Evolutionary conservation across 345 rosid species (phyloP).

Genomic region (Jatropha curcas): DNA sequence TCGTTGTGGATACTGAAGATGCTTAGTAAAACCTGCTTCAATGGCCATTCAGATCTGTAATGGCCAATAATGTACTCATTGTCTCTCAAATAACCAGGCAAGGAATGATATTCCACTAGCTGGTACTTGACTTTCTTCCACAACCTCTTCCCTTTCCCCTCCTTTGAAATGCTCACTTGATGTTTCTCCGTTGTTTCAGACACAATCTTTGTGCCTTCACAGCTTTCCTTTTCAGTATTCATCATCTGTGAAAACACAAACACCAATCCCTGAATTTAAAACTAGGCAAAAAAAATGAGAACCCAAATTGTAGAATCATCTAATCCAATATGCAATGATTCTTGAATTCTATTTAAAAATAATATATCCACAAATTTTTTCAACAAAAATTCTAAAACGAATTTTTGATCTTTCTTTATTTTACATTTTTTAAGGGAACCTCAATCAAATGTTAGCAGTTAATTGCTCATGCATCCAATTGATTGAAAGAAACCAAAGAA

Average conservation of each 20-base stretch:
- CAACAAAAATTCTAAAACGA: no score
- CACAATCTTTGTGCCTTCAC: constrained; percentile 26
- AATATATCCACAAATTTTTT: no score
- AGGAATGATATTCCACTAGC: constrained; percentile 82
- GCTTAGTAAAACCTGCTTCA: constrained; percentile 82
- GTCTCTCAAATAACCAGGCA: constrained; percentile 83
- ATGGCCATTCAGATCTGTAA: constrained; percentile 91
- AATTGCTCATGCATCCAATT: neutral
- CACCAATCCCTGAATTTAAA: neutral
- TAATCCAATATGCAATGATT: neutral
- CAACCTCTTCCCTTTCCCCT: constrained; percentile 70
- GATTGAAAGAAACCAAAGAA: neutral
- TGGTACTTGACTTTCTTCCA: constrained; percentile 93
- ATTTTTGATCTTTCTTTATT: neutral
- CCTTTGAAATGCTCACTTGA: constrained; percentile 31
- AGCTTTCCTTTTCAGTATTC: constrained; percentile 31
- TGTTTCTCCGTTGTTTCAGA: constrained; percentile 48
- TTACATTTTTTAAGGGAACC: neutral
- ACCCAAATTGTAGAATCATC: neutral
- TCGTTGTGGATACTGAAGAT: constrained; percentile 86
- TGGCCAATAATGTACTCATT: constrained; percentile 84
- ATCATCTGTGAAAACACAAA: constrained; percentile 32
- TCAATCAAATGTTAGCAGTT: no score
- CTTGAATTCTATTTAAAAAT: no score
- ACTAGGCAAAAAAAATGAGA: neutral